phyloP scores from a whole-genome alignment of 345 rosid genomes.

The Corchorus olitorius region DNA sequence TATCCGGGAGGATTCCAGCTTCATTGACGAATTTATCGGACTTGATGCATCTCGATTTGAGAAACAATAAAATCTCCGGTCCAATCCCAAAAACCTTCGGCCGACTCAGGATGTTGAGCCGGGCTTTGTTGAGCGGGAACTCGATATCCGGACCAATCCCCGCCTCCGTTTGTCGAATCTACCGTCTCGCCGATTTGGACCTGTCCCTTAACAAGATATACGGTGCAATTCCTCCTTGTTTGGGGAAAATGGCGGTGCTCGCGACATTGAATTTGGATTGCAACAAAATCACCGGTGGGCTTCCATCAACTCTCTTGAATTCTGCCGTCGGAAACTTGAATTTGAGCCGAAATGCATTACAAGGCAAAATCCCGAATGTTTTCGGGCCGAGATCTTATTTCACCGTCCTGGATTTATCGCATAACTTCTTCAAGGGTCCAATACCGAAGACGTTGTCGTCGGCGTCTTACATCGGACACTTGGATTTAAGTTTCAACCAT shows the following conservation, averaged over 20 bases:
- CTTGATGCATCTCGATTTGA: conserved; percentile 83
- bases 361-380: conserved; percentile 66
- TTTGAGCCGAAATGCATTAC: conserved; percentile 59
- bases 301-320: conserved; percentile 58
- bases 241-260: conserved; percentile 83
- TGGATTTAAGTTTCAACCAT: conserved; percentile 90
- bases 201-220: conserved; percentile 65
- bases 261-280: conserved; percentile 80
- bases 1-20: conserved; percentile 65
- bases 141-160: conserved; percentile 64
- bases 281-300: conserved; percentile 56
- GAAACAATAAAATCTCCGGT: conserved; percentile 66
- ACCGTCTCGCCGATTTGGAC: conserved; percentile 83
- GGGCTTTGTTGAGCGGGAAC: conserved; percentile 72
- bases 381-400: conserved; percentile 79
- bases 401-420: conserved; percentile 66
- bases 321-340: conserved; percentile 65
- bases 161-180: conserved; percentile 53
- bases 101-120: conserved; percentile 67
- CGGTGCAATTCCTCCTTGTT: conserved; percentile 59
- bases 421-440: conserved; percentile 60
- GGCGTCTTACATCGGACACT: conserved; percentile 74
- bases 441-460: conserved; percentile 56
- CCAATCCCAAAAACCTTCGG: conserved; percentile 58
- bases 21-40: conserved; percentile 62